A percentile compares a stretch with the other conserved stretches of the same genome.
Conservation (phyloP, 768 basidiomycete genomes). For the Termitomyces sp. region DNA sequence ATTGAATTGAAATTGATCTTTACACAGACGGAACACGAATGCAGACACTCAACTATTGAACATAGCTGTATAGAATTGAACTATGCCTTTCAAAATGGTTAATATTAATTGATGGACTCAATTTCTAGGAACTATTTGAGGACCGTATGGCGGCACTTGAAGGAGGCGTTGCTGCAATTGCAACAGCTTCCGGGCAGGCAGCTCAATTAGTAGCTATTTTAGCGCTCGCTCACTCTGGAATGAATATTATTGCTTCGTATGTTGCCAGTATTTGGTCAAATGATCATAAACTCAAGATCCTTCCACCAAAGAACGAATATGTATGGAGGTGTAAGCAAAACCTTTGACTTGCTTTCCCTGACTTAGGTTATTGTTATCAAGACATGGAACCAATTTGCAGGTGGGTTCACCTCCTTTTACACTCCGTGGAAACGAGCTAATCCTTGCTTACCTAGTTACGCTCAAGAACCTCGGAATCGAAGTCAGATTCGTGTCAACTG, state of each 20-base stretch:
- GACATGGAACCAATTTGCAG: constrained; percentile 76
- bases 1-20: background rate
- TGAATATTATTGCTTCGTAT: too few relatives aligned
- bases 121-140: constrained; percentile 60
- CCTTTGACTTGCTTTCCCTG: background rate
- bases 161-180: constrained; percentile 72
- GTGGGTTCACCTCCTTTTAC: background rate
- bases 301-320: too few relatives aligned
- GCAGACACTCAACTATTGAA: background rate
- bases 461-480: too few relatives aligned
- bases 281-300: too few relatives aligned
- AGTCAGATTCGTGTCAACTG: background rate
- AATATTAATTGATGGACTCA: background rate
- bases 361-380: background rate
- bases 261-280: too few relatives aligned
- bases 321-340: constrained; percentile 33
- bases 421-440: background rate
- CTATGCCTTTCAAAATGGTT: too few relatives aligned
- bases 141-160: constrained; percentile 76
- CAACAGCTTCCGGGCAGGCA: constrained; percentile 59
- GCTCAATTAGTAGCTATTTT: too few relatives aligned
- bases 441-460: background rate
- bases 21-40: background rate
- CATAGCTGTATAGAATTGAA: background rate
- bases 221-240: too few relatives aligned